These are phyloP conservation scores for Begonia fuchsioides DNA, from an alignment of 306 rosid species.

Conservation along the genomic window DNA sequence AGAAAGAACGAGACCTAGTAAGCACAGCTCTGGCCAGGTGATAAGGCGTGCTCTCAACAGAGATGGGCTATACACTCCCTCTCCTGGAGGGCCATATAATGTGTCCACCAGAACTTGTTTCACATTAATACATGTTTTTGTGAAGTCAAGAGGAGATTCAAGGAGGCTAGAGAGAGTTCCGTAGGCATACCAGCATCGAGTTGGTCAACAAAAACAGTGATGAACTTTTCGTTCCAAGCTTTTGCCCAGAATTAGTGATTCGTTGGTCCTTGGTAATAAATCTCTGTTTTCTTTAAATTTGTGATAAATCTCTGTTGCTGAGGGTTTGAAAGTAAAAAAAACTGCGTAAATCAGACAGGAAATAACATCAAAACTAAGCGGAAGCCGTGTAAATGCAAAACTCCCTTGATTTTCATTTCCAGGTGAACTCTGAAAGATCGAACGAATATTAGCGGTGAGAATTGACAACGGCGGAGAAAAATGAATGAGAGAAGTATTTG, in stretches of 20 bases:
- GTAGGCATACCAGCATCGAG: slow-evolving; percentile 50
- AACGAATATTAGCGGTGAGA: not conserved
- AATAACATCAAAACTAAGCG: slow-evolving; percentile 12
- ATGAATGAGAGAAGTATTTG: too few relatives aligned
- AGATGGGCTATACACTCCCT: slow-evolving; percentile 84
- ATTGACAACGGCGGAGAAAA: too few relatives aligned
- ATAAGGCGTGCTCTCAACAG: slow-evolving; percentile 81
- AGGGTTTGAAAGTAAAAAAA: too few relatives aligned
- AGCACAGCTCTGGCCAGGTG: slow-evolving; percentile 62
- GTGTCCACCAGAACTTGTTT: slow-evolving; percentile 56
- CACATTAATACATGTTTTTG: slow-evolving; percentile 43
- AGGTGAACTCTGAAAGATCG: not conserved
- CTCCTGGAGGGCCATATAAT: slow-evolving; percentile 63
- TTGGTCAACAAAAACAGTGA: too few relatives aligned
- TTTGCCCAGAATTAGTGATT: too few relatives aligned
- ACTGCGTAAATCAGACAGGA: too few relatives aligned
- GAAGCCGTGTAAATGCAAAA: slow-evolving; percentile 25
- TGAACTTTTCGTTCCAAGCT: too few relatives aligned
- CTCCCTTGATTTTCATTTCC: slow-evolving; percentile 25
- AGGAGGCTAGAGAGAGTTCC: slow-evolving; percentile 44
- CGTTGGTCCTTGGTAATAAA: too few relatives aligned
- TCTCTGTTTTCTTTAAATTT: too few relatives aligned
- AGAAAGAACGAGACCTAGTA: slow-evolving; percentile 43
- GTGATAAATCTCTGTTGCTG: too few relatives aligned
- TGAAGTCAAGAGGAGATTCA: slow-evolving; percentile 44